Conservation (phyloP, 768 basidiomycete species). For the Dictyophora rubrovolvata region DNA sequence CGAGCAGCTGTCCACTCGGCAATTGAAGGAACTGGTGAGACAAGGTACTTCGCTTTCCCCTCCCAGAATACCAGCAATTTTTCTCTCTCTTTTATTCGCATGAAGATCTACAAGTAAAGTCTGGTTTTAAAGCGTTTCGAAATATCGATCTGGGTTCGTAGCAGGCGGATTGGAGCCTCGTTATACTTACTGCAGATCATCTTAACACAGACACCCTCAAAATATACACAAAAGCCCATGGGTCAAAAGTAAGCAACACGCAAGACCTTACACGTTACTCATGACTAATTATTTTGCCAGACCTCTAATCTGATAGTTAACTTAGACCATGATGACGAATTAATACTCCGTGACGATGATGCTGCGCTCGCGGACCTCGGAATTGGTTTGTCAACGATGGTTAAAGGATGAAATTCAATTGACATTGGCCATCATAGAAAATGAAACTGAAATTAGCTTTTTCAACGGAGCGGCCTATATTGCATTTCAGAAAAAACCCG, state of each 20-base stretch:
- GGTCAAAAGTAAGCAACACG: conserved; percentile 60
- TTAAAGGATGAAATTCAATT: not conserved
- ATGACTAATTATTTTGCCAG: conserved; percentile 29
- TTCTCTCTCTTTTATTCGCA: conserved; percentile 9
- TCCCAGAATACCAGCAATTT: not conserved
- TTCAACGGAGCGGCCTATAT: conserved; percentile 75
- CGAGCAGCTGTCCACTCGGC: conserved; percentile 63
- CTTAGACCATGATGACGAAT: conserved; percentile 91
- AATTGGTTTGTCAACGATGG: conserved; percentile 44
- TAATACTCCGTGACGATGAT: conserved; percentile 51
- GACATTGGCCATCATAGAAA: conserved; percentile 43
- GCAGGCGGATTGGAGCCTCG: not conserved
- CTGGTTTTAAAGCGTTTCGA: conserved; percentile 86
- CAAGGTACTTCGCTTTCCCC: conserved; percentile 38
- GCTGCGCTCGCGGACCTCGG: conserved; percentile 60
- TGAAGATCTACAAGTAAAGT: conserved; percentile 58
- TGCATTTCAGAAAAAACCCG: conserved; percentile 72
- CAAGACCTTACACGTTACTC: not conserved
- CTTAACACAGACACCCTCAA: conserved; percentile 73
- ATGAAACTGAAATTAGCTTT: conserved; percentile 92
- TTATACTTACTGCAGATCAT: not conserved
- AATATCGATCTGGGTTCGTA: conserved; percentile 54
- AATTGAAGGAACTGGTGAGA: conserved; percentile 62
- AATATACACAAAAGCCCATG: conserved; percentile 89
- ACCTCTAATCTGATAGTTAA: conserved; percentile 98